phyloP scores from a whole-genome alignment of 495 filamentous ascomycete species.

The Aspergillus nidulans region DNA sequence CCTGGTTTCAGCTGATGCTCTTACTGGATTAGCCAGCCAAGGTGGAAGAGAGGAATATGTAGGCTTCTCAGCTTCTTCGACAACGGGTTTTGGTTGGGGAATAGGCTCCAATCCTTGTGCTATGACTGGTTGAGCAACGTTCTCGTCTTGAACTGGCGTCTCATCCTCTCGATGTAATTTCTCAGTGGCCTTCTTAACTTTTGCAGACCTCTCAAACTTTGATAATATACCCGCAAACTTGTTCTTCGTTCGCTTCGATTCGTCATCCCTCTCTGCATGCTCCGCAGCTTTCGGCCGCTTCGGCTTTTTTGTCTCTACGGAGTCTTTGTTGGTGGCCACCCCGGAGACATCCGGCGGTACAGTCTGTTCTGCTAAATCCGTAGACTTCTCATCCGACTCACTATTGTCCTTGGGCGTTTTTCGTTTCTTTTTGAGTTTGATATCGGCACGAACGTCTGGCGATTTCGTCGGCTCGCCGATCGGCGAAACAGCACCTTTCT shows the following conservation, averaged over 20 bases:
- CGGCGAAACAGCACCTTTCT: constrained; percentile 30
- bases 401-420: constrained; percentile 17
- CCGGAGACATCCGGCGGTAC: constrained; percentile 10
- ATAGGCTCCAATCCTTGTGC: constrained; percentile 70
- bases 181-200: constrained; percentile 28
- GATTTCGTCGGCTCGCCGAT: constrained; percentile 19
- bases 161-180: constrained; percentile 22
- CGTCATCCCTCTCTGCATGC: constrained; percentile 9
- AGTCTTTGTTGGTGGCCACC: background rate
- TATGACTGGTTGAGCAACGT: constrained; percentile 35
- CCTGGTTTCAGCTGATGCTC: constrained; percentile 53
- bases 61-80: constrained; percentile 45
- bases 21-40: constrained; percentile 74
- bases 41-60: constrained; percentile 45
- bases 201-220: constrained; percentile 43
- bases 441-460: constrained; percentile 18
- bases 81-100: constrained; percentile 65
- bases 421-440: constrained; percentile 23
- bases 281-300: background rate
- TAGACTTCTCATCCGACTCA: constrained; percentile 15
- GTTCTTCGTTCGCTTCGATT: constrained; percentile 21
- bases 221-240: constrained; percentile 42
- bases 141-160: constrained; percentile 18
- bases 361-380: constrained; percentile 14
- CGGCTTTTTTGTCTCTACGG: constrained; percentile 2